These are phyloP conservation scores for Marvania coccoides DNA, from an alignment of 139 green algal genomes.

Conservation along the genomic window DNA sequence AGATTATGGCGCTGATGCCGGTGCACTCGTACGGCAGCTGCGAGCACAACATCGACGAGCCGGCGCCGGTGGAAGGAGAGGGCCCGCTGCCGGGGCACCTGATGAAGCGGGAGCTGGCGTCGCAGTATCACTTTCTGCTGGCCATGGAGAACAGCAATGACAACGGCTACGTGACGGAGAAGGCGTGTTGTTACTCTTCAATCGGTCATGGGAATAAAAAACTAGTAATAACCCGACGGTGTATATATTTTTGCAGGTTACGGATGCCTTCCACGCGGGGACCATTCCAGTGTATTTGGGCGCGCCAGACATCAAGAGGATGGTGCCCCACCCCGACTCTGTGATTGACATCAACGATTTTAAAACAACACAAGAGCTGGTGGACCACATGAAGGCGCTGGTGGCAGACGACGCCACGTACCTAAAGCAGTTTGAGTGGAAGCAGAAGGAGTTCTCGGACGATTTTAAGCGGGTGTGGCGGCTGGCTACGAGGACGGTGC, in stretches of 20 bases:
- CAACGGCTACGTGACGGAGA: neutral
- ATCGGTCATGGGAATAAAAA: no score
- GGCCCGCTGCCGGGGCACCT: neutral
- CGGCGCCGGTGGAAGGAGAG: no score
- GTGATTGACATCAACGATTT: neutral
- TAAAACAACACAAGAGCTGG: no score
- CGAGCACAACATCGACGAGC: constrained; percentile 3
- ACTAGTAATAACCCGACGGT: no score
- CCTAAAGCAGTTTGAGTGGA: constrained; percentile 1
- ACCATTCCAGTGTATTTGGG: neutral
- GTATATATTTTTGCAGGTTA: no score
- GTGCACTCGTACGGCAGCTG: constrained; percentile 1
- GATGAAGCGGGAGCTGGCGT: neutral
- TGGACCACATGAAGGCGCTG: neutral
- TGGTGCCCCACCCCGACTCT: neutral
- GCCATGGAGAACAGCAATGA: neutral
- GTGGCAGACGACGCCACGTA: neutral
- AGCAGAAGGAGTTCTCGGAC: neutral
- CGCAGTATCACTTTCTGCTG: constrained; percentile 1
- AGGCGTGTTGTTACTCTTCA: no score
- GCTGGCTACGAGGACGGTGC: neutral
- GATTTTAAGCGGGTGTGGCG: neutral
- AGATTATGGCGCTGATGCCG: constrained; percentile 2
- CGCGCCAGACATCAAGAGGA: neutral
- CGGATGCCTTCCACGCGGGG: neutral